Conservation (phyloP, 768 basidiomycete species). For the Trametes maxima region DNA sequence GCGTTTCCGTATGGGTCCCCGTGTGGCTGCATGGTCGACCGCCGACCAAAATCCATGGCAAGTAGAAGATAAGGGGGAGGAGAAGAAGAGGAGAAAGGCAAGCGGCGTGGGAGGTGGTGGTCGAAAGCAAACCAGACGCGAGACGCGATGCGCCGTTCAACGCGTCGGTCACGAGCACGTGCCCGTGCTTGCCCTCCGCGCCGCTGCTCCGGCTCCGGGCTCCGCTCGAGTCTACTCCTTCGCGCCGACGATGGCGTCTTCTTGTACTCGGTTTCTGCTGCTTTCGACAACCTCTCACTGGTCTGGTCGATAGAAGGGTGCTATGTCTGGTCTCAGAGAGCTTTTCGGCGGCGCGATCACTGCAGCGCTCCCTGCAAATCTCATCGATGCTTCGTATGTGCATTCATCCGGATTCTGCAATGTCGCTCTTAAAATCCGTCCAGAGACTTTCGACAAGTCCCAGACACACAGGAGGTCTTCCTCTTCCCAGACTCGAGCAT, state of each 20-base stretch:
- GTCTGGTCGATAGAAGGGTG: constrained; percentile 19
- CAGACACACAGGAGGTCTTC: constrained; percentile 95
- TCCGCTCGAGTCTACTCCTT: neutral
- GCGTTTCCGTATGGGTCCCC: constrained; percentile 50
- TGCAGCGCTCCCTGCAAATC: constrained; percentile 51
- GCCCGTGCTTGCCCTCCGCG: constrained; percentile 11
- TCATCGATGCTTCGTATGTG: constrained; percentile 87
- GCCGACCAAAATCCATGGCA: constrained; percentile 50
- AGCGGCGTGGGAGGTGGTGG: constrained; percentile 11
- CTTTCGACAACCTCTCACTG: neutral
- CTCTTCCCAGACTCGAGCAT: constrained; percentile 66
- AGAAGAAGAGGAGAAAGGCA: neutral
- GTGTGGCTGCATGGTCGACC: constrained; percentile 59
- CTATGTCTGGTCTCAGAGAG: constrained; percentile 37
- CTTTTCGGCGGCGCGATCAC: constrained; percentile 91
- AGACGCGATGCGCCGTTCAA: constrained; percentile 19
- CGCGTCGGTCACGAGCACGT: constrained; percentile 25
- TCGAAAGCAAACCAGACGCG: constrained; percentile 19
- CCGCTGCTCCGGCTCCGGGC: neutral
- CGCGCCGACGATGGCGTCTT: neutral
- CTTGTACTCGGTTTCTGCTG: neutral
- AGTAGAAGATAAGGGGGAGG: neutral
- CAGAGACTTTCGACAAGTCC: constrained; percentile 79
- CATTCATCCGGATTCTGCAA: constrained; percentile 38
- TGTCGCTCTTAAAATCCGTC: neutral